phyloP scores from a whole-genome alignment of 2,329 filamentous ascomycete genomes.

The Ascocoryne sarcoides region DNA sequence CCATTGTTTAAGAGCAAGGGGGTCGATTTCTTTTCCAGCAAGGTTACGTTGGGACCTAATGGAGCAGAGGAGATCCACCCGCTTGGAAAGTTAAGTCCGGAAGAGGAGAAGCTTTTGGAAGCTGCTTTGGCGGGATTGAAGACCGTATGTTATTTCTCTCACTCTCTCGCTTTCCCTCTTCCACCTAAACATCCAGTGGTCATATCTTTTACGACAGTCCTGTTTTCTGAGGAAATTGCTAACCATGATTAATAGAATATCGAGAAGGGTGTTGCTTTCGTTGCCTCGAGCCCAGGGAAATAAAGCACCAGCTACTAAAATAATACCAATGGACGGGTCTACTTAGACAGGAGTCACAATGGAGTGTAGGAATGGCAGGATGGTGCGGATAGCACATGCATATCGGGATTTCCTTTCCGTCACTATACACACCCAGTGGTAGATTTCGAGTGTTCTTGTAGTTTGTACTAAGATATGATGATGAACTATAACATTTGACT shows the following conservation, averaged over 20 bases:
- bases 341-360: no score
- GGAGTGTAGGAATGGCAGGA: no score
- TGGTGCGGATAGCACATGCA: no score
- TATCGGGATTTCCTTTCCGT: no score
- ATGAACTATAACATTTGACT: no score
- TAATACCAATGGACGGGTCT: no score
- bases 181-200: background rate
- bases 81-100: constrained; percentile 72
- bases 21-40: constrained; percentile 92
- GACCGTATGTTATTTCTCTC: constrained; percentile 36
- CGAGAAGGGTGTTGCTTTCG: constrained; percentile 69
- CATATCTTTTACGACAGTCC: no score
- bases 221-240: constrained; percentile 1
- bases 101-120: constrained; percentile 85
- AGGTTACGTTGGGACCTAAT: constrained; percentile 90
- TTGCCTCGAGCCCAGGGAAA: constrained; percentile 50
- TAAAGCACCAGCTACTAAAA: constrained; percentile 34
- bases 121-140: constrained; percentile 75
- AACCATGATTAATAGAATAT: constrained; percentile 59
- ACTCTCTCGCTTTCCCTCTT: background rate
- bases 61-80: constrained; percentile 91
- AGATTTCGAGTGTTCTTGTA: no score
- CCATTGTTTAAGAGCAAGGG: constrained; percentile 98
- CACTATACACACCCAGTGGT: no score
- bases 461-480: no score